Evolutionary conservation across 768 basidiomycete genomes (phyloP).

Genomic region (Cystobasidium onofrii): DNA sequence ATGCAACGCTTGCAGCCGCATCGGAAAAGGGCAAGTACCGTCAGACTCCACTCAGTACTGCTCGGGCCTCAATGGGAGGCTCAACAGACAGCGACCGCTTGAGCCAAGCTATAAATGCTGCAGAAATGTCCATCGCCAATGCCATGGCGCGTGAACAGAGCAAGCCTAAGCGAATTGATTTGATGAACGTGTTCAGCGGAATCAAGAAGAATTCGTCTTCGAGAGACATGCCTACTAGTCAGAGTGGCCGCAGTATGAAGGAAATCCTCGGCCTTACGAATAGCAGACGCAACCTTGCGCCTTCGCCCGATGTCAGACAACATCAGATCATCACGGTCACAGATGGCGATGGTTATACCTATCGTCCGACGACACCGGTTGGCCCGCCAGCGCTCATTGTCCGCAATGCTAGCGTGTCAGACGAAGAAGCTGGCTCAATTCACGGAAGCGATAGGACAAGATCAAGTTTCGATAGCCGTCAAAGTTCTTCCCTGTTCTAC

Average conservation of each 20-base stretch:
- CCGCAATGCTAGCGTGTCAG: constrained; percentile 23
- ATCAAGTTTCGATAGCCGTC: constrained; percentile 37
- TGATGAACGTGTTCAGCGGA: constrained; percentile 10
- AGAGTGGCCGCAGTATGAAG: constrained; percentile 27
- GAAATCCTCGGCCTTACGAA: constrained; percentile 5
- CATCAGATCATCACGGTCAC: constrained; percentile 37
- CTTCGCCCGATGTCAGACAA: neutral
- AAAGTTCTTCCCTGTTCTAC: constrained; percentile 39
- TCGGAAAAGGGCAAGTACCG: constrained; percentile 23
- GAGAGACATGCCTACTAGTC: neutral
- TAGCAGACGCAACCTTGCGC: constrained; percentile 10
- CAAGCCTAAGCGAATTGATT: constrained; percentile 24
- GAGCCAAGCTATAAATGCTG: constrained; percentile 19
- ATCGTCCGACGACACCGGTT: constrained; percentile 2
- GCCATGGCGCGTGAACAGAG: constrained; percentile 19
- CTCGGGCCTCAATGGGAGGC: neutral
- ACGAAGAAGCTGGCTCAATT: neutral
- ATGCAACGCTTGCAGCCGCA: constrained; percentile 14
- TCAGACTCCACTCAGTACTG: constrained; percentile 19
- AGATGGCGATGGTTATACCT: constrained; percentile 32
- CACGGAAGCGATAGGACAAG: constrained; percentile 9
- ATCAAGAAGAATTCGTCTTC: neutral
- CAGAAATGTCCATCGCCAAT: neutral
- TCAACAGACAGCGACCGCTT: constrained; percentile 8
- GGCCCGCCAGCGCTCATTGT: constrained; percentile 25